Base-by-base conservation (phyloP, 2,329 filamentous ascomycete species). In the Endocalyx cinctus region DNA sequence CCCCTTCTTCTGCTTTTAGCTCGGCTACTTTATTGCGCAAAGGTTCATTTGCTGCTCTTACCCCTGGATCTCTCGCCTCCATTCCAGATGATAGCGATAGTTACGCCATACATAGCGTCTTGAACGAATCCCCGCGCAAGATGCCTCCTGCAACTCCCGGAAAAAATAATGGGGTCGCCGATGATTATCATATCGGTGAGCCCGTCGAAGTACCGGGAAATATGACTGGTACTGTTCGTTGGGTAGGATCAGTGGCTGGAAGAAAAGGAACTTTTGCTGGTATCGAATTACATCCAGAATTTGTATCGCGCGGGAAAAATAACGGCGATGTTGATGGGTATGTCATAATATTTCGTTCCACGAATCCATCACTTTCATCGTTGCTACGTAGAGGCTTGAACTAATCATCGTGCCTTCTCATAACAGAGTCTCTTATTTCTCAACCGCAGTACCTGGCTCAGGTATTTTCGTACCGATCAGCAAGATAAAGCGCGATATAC, bases 321-420 rank as follows among this genome's bases (percentile, higher is more conserved):
- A 94, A 77, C 52, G 92, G 92, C 43, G 89, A 95, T 59, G 92
- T 97, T 34, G 90, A 97, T 48, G 92, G 90, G 86, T 90, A 72
- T 62, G 77, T 54, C 23, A 35, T 23, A 18, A 20, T 16, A 17
- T 37, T 42, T 35, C 33, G 30, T 27, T 37, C 22, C 41, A 35
- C 27, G 19, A 29, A 35, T 26, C 26, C 27, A 13, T 36, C 34
- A 33, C 31, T 12, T 27, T 30, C 29, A 8, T 23, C 20, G 8
- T 6, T 15, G 15, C 16, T 29, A n/a, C 12, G 28, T 34, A 11
- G n/a, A n/a, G n/a, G n/a, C n/a, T n/a, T n/a, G n/a, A n/a, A n/a
- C n/a, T 23, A n/a, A 8, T 23, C n/a, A 23, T n/a, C 20, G 20
- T n/a, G 20, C 8, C 20, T 8, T n/a, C 8, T 23, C 20, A 23